phyloP scores from a whole-genome alignment of 2,329 filamentous ascomycete genomes.

The Parafenestella ontariensis region DNA sequence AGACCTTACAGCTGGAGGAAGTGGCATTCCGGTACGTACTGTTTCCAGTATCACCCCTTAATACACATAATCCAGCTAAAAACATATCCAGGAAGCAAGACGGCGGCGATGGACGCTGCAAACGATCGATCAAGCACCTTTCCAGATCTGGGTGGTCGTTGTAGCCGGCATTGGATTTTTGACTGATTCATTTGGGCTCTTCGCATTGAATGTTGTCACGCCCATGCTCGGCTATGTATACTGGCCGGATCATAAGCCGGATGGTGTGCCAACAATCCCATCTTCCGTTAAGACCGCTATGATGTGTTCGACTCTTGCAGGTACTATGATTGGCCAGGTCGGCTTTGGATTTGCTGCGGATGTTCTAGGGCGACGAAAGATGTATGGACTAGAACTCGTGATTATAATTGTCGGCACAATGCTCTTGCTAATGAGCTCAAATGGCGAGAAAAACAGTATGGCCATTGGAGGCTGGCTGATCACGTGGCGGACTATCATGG shows the following conservation, averaged over 20 bases:
- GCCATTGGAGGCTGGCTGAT: slow-evolving; percentile 49
- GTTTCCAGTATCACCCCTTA: background rate
- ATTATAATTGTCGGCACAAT: slow-evolving; percentile 52
- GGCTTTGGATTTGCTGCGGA: slow-evolving; percentile 51
- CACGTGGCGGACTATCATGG: slow-evolving; percentile 51
- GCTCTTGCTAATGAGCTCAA: slow-evolving; percentile 49
- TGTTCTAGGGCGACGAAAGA: slow-evolving; percentile 45
- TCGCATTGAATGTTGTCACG: slow-evolving; percentile 50
- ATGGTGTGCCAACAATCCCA: slow-evolving; percentile 33
- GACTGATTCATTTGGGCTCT: slow-evolving; percentile 51
- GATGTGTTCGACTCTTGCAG: slow-evolving; percentile 48
- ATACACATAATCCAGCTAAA: background rate
- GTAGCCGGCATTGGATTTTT: slow-evolving; percentile 52
- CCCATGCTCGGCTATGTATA: slow-evolving; percentile 52
- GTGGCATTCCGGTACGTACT: slow-evolving; percentile 38
- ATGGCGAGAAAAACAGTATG: slow-evolving; percentile 45
- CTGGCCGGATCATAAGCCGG: slow-evolving; percentile 35
- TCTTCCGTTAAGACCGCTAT: slow-evolving; percentile 46
- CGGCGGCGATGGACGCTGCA: slow-evolving; percentile 43
- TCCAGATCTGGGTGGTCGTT: slow-evolving; percentile 46
- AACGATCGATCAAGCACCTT: slow-evolving; percentile 43
- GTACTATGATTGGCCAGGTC: slow-evolving; percentile 49
- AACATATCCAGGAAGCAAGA: slow-evolving; percentile 25
- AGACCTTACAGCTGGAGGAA: slow-evolving; percentile 41
- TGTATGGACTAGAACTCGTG: slow-evolving; percentile 51